These are phyloP conservation scores for Colletotrichum falcatum DNA, from an alignment of 2,329 filamentous ascomycete species.

Conservation along the genomic window DNA sequence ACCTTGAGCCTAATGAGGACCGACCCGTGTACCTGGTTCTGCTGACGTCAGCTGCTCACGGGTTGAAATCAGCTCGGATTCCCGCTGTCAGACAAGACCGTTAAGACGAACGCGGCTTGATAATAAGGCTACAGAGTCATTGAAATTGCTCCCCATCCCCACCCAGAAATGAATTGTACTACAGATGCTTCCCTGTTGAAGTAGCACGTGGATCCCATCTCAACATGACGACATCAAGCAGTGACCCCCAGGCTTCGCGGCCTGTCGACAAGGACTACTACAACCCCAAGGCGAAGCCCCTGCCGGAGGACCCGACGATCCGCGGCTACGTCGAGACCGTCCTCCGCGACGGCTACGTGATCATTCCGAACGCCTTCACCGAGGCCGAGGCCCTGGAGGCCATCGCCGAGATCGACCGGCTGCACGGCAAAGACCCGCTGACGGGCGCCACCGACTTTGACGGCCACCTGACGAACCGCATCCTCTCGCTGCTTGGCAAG, in stretches of 20 bases:
- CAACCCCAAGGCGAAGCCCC: slow-evolving; percentile 4
- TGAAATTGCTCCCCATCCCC: not conserved
- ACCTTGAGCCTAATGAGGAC: not conserved
- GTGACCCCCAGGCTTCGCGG: not conserved
- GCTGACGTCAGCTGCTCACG: no score
- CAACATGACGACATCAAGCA: not conserved
- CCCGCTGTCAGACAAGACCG: not conserved
- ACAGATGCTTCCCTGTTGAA: not conserved
- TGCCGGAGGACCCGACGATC: not conserved
- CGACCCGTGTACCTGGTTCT: no score
- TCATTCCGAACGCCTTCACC: slow-evolving; percentile 49
- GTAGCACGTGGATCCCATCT: fast-evolving
- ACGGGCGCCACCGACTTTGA: slow-evolving; percentile 53
- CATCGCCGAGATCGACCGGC: slow-evolving; percentile 15
- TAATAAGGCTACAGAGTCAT: not conserved
- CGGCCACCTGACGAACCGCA: slow-evolving; percentile 51
- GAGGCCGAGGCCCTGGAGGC: slow-evolving; percentile 11
- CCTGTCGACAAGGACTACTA: slow-evolving; percentile 1
- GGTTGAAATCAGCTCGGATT: not conserved
- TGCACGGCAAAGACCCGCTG: slow-evolving; percentile 39
- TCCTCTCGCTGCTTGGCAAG: slow-evolving; percentile 55
- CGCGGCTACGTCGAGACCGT: slow-evolving; percentile 37
- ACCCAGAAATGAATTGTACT: no score
- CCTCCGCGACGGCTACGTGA: slow-evolving; percentile 50
- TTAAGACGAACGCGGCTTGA: no score